phyloP scores from a whole-genome alignment of 768 basidiomycete genomes.

The Tricholomella constricta region DNA sequence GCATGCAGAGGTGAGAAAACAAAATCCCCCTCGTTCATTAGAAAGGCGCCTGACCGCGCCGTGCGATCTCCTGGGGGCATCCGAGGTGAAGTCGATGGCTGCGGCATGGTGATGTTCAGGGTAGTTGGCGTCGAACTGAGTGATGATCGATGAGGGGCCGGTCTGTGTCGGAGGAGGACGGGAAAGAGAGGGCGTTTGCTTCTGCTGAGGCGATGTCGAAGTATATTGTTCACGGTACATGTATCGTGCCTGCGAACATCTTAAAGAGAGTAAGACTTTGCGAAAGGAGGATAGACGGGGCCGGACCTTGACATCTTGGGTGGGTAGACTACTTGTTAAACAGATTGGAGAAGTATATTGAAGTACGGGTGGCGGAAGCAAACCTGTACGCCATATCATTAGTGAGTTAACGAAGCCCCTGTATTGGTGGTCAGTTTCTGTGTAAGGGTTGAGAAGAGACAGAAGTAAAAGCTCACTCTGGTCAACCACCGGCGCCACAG shows the following conservation, averaged over 20 bases:
- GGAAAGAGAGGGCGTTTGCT: slow-evolving; percentile 65
- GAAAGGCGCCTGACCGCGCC: slow-evolving; percentile 81
- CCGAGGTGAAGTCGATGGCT: slow-evolving; percentile 90
- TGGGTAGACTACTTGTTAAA: slow-evolving; percentile 80
- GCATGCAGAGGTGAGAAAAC: slow-evolving; percentile 54
- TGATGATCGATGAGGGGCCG: slow-evolving; percentile 84
- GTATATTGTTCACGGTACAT: slow-evolving; percentile 61
- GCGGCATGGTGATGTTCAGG: slow-evolving; percentile 75
- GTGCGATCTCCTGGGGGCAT: slow-evolving; percentile 95
- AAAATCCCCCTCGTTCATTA: slow-evolving; percentile 95
- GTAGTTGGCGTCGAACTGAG: slow-evolving; percentile 95
- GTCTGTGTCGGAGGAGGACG: slow-evolving; percentile 44
- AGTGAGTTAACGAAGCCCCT: slow-evolving; percentile 91
- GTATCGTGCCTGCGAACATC: slow-evolving; percentile 62
- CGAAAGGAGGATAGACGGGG: neutral
- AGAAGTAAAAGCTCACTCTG: slow-evolving; percentile 88
- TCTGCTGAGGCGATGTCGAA: slow-evolving; percentile 76
- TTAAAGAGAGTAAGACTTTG: slow-evolving; percentile 23
- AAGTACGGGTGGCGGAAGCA: slow-evolving; percentile 13
- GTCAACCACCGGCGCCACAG: slow-evolving; percentile 99
- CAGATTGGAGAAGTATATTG: neutral
- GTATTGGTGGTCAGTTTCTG: slow-evolving; percentile 3
- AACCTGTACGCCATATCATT: slow-evolving; percentile 79
- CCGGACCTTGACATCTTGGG: slow-evolving; percentile 95
- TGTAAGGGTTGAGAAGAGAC: neutral